Evolutionary conservation across 768 basidiomycete genomes (phyloP), one percentile per base, ranked within the genome.

Genomic region (Sporobolomyces phaffii): DNA sequence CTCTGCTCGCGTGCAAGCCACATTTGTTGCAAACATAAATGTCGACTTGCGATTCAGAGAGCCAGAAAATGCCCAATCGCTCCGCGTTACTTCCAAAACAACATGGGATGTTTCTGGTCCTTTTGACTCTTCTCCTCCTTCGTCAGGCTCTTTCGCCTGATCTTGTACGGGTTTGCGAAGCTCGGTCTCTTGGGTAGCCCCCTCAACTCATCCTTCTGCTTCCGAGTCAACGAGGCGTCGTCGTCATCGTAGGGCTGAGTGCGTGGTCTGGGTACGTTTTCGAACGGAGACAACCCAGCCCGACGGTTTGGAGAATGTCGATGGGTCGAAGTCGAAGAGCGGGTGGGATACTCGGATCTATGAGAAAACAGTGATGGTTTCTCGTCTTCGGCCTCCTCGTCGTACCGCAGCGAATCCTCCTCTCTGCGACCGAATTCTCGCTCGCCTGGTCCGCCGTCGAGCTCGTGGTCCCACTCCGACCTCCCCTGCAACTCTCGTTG

Each of bases 101-200:
- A 22, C 43, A 64, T 41, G 5, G 68, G 64, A 36, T 70, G 64
- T 29, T 47, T 51, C 43, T 17, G 2, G 22, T 65, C 64, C 49
- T 34, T 52, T 15, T 18, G 9, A 52, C 26, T 44, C 64, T 65
- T 70, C 50, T 70, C 68, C 34, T 44, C 60, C 49, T 48, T 53
- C 20, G 53, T 28, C 53, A 44, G n/a, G 24, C 41, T 53, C 59
- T 45, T 18, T 28, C 63, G 26, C 26, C 63, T 24, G 31, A 69
- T 64, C 63, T 70, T 70, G 64, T 26, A 70, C 41, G 41, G 47
- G 56, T 70, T 70, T 11, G 51, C 60, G 26, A 52, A 62, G 29
- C 43, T 48, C 41, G 68, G 63, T 40, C 60, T 47, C 24, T 62
- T 62, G 6, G 68, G 62, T 3, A 64, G 33, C 20, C 34, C 53